A percentile compares a stretch with the other conserved stretches of the same genome.
phyloP scores from a whole-genome alignment of 345 rosid genomes.

The Anacardium occidentale region DNA sequence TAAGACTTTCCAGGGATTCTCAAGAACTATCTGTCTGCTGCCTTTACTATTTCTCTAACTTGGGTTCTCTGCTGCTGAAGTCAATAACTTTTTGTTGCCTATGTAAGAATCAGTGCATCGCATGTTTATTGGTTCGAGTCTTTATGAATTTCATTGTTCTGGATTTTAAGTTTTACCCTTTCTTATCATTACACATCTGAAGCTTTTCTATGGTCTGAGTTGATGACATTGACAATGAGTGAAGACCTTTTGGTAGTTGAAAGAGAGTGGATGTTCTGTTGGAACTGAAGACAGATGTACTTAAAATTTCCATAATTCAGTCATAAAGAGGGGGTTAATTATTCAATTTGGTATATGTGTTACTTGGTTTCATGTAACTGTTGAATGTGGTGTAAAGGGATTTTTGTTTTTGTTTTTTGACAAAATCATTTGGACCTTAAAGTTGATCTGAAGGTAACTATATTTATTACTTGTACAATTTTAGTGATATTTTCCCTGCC shows the following conservation, averaged over 20 bases:
- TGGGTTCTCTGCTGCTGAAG: conserved; percentile 50
- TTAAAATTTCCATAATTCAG: conserved; percentile 3
- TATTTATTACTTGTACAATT: neutral
- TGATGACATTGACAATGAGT: conserved; percentile 5
- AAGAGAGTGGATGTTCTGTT: neutral
- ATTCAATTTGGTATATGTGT: neutral
- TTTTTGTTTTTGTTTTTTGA: neutral
- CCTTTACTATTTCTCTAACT: conserved; percentile 61
- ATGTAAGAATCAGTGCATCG: conserved; percentile 40
- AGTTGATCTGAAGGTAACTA: conserved; percentile 4
- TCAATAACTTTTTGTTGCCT: conserved; percentile 68
- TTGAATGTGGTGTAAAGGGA: neutral
- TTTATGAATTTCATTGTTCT: neutral
- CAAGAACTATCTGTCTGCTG: conserved; percentile 66
- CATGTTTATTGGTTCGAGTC: no score
- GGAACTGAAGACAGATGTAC: neutral
- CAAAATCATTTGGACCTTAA: neutral
- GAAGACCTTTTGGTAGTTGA: neutral
- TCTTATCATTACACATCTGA: neutral
- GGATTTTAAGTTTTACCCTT: neutral
- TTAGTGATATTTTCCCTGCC: neutral
- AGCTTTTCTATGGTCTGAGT: neutral
- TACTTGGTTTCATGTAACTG: conserved; percentile 1
- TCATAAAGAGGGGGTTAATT: neutral
- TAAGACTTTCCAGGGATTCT: conserved; percentile 54